A percentile compares a stretch with the other conserved stretches of the same genome.
These are phyloP conservation scores for Neonectria punicea DNA, from an alignment of 2,329 filamentous ascomycete species.

Conservation along the genomic window DNA sequence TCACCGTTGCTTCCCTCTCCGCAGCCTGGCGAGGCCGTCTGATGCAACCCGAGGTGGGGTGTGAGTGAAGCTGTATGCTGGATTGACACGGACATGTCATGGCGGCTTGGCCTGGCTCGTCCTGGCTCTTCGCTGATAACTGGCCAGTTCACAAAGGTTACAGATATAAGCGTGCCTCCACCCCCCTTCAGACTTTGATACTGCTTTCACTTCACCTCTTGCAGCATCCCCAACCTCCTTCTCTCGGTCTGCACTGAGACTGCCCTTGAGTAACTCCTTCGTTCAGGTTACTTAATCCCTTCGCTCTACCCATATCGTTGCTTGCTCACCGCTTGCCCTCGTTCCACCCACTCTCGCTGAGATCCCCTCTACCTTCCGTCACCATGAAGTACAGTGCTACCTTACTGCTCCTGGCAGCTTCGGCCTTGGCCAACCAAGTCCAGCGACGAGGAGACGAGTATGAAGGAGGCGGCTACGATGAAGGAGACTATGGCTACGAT, in stretches of 20 bases:
- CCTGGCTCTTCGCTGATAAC: constrained; percentile 23
- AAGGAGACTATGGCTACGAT: constrained; percentile 18
- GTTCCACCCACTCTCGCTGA: constrained; percentile 33
- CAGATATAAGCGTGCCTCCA: constrained; percentile 39
- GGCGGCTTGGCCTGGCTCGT: constrained; percentile 32
- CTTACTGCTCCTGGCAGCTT: constrained; percentile 39
- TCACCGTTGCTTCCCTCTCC: constrained; percentile 34
- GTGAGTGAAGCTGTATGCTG: constrained; percentile 28
- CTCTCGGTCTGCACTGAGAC: constrained; percentile 21
- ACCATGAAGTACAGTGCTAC: constrained; percentile 42
- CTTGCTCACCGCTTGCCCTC: constrained; percentile 36
- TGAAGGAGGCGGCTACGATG: constrained; percentile 8
- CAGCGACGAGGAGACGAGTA: constrained; percentile 28
- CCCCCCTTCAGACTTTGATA: constrained; percentile 24
- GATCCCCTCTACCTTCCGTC: constrained; percentile 20
- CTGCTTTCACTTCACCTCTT: constrained; percentile 26
- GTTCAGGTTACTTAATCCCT: constrained; percentile 46
- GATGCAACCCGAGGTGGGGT: constrained; percentile 40
- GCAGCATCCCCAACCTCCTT: constrained; percentile 29
- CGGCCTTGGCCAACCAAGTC: constrained; percentile 39
- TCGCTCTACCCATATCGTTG: constrained; percentile 36
- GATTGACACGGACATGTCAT: constrained; percentile 35
- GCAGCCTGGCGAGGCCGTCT: constrained; percentile 27
- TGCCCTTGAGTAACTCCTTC: constrained; percentile 41
- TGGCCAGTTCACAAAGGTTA: constrained; percentile 11